Evolutionary conservation across 1,284 basidiomycete genomes (phyloP), one percentile per base, ranked within the genome.

Genomic region (Thecaphora thlaspeos): DNA sequence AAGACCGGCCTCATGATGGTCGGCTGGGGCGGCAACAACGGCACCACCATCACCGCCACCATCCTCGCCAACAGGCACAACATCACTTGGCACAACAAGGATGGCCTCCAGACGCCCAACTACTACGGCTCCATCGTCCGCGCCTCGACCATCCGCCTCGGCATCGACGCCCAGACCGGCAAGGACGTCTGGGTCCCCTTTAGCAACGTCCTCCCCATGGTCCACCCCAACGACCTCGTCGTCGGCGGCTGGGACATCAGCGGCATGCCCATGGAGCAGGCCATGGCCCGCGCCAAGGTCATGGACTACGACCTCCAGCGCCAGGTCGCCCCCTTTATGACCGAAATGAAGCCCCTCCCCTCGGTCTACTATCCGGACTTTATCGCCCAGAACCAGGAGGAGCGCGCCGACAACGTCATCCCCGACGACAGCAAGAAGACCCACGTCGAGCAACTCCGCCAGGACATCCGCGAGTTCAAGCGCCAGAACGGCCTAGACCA

Each of bases 181-280:
- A 91, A 92, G 82, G 93, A 97, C 76, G 86, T 97, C 65, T 85
- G 93, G 78, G 88, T 96, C 61, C 94, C 94, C 41, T 83, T 97
- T 79, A 89, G 87, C 40, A 92, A 95, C 75, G 86, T 97, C 68
- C 84, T 97, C 44, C 94, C 94, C 55, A 96, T 95, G 90, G 92
- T 96, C 51, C 93, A 97, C 82, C 94, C 94, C 65, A 94, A 96
- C 80, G 95, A 98, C 81, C 87, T 98, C 75, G 91, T 97, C 64
- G 51, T 97, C 68, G 90, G 92, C 54, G 95, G 94, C 30, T 98
- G 94, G 95, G 94, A 98, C 78, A 97, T 98, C 76, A 95, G 91
- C 44, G 84, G 86, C 49, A 51, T 87, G 41, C 80, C 86, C 48
- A 84, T 98, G 81, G 92, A 96, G 80, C 84, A 88, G 80, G 91